A percentile compares a stretch with the other conserved stretches of the same genome.
Conservation (phyloP, 2,329 filamentous ascomycete genomes). For the Trichoderma cornu-damae region DNA sequence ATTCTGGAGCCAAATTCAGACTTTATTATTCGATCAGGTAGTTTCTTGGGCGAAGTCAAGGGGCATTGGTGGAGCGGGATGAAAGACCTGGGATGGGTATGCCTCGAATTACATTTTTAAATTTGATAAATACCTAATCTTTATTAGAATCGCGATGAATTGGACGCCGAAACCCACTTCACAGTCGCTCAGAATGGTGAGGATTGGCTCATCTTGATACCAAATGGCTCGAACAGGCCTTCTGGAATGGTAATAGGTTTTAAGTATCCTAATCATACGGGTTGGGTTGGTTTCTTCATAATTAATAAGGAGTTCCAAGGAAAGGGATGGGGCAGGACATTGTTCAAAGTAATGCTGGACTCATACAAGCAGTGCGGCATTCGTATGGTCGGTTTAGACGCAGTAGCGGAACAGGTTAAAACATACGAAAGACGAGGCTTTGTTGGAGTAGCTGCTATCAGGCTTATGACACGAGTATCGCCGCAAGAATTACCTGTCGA, state of each 20-base stretch:
- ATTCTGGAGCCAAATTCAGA: neutral
- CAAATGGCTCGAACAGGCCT: neutral
- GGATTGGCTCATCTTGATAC: neutral
- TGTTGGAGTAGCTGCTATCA: neutral
- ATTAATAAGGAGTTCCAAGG: neutral
- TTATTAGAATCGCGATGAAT: neutral
- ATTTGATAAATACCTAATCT: neutral
- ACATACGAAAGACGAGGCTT: slow-evolving; percentile 1
- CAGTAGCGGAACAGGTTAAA: neutral
- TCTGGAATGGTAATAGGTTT: slow-evolving; percentile 1
- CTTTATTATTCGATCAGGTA: neutral
- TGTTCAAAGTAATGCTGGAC: neutral
- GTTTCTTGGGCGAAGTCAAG: neutral
- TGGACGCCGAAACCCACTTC: slow-evolving; percentile 7
- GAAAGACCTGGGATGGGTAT: slow-evolving; percentile 1
- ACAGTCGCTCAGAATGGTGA: neutral
- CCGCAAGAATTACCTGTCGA: neutral
- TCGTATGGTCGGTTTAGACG: neutral
- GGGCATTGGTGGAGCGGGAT: neutral
- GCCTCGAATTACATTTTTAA: neutral
- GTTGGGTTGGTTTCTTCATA: slow-evolving; percentile 7
- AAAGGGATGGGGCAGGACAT: neutral
- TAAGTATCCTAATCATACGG: neutral
- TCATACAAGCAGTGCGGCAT: neutral
- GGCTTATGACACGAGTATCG: neutral